Evolutionary conservation across 306 rosid genomes (phyloP).

Genomic region (Fagus sylvatica): DNA sequence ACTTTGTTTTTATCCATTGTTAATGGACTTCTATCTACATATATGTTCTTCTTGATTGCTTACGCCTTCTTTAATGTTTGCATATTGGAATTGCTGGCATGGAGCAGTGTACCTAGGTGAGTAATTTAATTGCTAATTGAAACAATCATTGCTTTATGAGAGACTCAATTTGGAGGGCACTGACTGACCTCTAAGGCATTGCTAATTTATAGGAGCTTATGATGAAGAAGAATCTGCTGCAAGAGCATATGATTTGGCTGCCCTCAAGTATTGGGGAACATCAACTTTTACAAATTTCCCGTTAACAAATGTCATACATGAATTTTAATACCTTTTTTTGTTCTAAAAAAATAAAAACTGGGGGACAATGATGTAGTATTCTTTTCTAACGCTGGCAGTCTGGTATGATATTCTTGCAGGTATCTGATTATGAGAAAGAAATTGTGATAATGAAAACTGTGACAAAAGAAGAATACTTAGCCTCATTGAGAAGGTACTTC

Average conservation of each 20-base stretch:
- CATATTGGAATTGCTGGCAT: slow-evolving; percentile 27
- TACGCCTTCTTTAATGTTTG: slow-evolving; percentile 20
- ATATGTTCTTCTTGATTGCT: slow-evolving; percentile 12
- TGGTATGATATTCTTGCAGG: slow-evolving; percentile 11
- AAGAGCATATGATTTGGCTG: slow-evolving; percentile 52
- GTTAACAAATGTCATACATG: slow-evolving; percentile 9
- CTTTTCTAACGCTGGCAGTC: neutral
- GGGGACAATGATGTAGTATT: neutral
- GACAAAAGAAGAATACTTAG: slow-evolving; percentile 43
- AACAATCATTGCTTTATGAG: neutral
- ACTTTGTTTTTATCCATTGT: neutral
- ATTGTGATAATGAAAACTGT: slow-evolving; percentile 38
- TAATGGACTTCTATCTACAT: neutral
- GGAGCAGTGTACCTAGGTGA: slow-evolving; percentile 81
- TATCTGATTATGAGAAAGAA: slow-evolving; percentile 41
- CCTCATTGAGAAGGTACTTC: slow-evolving; percentile 46
- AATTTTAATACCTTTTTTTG: neutral
- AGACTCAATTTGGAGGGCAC: neutral
- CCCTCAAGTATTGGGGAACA: slow-evolving; percentile 52
- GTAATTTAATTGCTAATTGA: slow-evolving; percentile 16
- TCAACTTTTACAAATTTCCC: slow-evolving; percentile 45
- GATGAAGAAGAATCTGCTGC: slow-evolving; percentile 56
- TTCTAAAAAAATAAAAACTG: no score
- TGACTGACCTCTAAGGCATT: neutral
- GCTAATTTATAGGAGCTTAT: slow-evolving; percentile 38